Percentiles rank a stretch among this genome's conserved stretches.
Evolutionary conservation across 192 early-diverging fungal species (phyloP).

Genomic region (Entrophospora sp.): DNA sequence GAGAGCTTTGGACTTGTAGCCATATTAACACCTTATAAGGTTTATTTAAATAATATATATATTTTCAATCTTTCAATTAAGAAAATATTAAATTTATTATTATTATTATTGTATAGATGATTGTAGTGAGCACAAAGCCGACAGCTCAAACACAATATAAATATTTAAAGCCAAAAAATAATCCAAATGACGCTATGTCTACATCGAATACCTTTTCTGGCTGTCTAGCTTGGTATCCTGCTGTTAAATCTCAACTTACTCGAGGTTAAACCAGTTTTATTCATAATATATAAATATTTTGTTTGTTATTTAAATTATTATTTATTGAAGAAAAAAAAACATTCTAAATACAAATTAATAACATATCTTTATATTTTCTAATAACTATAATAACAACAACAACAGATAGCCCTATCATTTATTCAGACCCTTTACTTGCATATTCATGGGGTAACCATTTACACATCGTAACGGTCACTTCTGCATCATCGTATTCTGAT

Average conservation of each 20-base stretch:
- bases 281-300: too few species aligned
- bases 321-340: too few species aligned
- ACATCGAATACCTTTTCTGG: slow-evolving; percentile 33
- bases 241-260: slow-evolving; percentile 30
- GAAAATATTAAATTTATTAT: background rate
- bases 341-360: too few species aligned
- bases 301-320: too few species aligned
- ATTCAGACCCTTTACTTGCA: slow-evolving; percentile 45
- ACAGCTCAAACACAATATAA: slow-evolving; percentile 49
- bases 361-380: too few species aligned
- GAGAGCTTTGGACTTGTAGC: slow-evolving; percentile 52
- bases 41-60: background rate
- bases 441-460: slow-evolving; percentile 50
- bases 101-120: slow-evolving; percentile 29
- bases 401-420: slow-evolving; percentile 21
- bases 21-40: slow-evolving; percentile 50
- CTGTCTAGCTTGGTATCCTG: slow-evolving; percentile 49
- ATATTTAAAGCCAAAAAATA: slow-evolving; percentile 39
- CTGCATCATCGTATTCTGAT: slow-evolving; percentile 1
- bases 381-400: background rate
- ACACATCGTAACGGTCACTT: slow-evolving; percentile 37
- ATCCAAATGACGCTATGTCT: slow-evolving; percentile 17
- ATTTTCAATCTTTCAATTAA: background rate
- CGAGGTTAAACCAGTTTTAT: slow-evolving; percentile 21
- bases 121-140: slow-evolving; percentile 50